Evolutionary conservation across 805 yeast species (phyloP), one percentile per base, ranked within the genome.

Genomic region (Candida awuae): DNA sequence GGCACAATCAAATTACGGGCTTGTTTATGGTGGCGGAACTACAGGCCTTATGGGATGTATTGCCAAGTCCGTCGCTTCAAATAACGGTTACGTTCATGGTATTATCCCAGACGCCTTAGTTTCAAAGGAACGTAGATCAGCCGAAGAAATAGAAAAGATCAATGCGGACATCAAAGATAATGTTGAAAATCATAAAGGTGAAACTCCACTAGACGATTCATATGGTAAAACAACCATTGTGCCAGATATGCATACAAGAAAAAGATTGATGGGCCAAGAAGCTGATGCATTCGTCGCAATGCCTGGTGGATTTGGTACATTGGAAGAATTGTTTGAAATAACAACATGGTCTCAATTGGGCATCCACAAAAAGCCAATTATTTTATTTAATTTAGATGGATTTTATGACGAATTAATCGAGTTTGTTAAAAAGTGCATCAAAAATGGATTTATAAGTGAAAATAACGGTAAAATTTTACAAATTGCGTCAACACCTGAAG

Each of bases 231-330:
- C 94, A 13, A 80, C 87, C 0, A 68, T 86, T 49, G 95, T 86
- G 2, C 69, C 73, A 38, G 94, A 84, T 54, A 86, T 86, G 95
- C 95, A 86, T 62, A 80, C 92, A 3, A 71, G 95, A 56, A 86
- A 86, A 67, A 71, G 78, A 56, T 51, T 82, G 67, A 86, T 86
- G 95, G 94, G 87, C 21, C 70, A 73, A 53, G 88, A 82, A 58
- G 80, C 90, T n/a, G 77, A 77, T 49, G 60, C 60, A 8, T 86
- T 86, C 59, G 74, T 86, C 32, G 94, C 95, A 0, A 69, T 86
- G 64, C 95, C 95, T 12, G 95, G 95, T 46, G 95, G 95, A 3
- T 85, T 77, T 56, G 95, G 95, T 36, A 85, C 94, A 7, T 62
- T 84, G 55, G 95, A 86, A 61, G 95, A 86, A 62, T 67, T 86